Base-by-base conservation (phyloP, 208 protist genomes). In the Trypanosoma brucei region DNA sequence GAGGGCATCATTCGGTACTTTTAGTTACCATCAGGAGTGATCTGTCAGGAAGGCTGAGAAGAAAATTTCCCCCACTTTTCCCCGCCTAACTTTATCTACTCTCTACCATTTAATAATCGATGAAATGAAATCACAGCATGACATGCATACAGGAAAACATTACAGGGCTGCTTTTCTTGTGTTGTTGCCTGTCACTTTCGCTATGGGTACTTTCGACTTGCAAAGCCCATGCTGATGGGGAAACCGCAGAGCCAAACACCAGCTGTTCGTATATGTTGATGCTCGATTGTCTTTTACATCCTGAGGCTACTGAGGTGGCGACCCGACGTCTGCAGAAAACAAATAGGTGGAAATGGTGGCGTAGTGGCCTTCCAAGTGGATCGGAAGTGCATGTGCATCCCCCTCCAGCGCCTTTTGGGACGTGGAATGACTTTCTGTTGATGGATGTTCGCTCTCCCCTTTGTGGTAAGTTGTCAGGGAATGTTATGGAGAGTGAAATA, bases 341-440 rank as follows among this genome's bases (percentile, higher is more conserved):
- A 22, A 22, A 42, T 9, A n/a, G 59, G 31, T 50, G 31, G 37
- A 30, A 56, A 8, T 58, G 6, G 6, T 54, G 45, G 48, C 31
- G 40, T n/a, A 59, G 62, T 37, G n/a, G 54, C 9, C 6, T 7
- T 6, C 40, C 13, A 3, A 37, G 39, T 40, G 38, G 51, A 36
- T 31, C 34, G 7, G 44, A 35, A 45, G 34, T 13, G 40, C 5
- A 42, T 36, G 8, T 57, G 8, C 44, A 34, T 40, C 35, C 14
- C 33, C 35, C 1, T 35, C 14, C 30, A 0, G 6, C 56, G 30
- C 30, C 14, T 2, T 42, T 3, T 30, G 33, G 45, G 51, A 9
- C 14, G 40, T 70, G 65, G 65, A 54, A 70, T 33, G 65, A 70
- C 42, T 70, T 70, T 59, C 3, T 63, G 35, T 2, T 63, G 13